phyloP scores from a whole-genome alignment of 108 stramenopile genomes.

The Pseudonitzschia multistriata region DNA sequence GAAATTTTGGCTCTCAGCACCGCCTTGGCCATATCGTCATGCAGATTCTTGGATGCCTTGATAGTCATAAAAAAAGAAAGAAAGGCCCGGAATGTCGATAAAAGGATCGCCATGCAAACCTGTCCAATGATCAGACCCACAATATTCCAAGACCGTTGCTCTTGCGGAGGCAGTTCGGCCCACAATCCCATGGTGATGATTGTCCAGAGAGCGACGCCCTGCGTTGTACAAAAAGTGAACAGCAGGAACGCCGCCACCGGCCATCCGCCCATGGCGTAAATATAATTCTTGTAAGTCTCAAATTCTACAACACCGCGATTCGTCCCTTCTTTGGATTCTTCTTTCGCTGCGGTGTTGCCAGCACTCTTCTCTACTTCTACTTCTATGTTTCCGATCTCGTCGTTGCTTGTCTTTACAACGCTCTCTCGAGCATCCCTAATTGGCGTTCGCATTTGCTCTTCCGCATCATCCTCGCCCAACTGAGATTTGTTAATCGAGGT shows the following conservation, averaged over 20 bases:
- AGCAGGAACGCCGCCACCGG: conserved; percentile 46
- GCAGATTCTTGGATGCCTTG: conserved; percentile 68
- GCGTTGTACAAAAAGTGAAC: conserved; percentile 58
- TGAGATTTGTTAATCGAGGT: background rate
- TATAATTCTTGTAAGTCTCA: conserved; percentile 73
- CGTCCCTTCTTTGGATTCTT: conserved; percentile 74
- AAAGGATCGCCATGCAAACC: conserved; percentile 39
- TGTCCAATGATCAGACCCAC: conserved; percentile 55
- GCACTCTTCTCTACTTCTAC: conserved; percentile 1
- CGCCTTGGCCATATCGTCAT: conserved; percentile 73
- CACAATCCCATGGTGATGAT: conserved; percentile 65
- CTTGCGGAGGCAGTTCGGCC: conserved; percentile 47
- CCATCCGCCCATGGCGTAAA: conserved; percentile 63
- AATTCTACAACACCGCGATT: conserved; percentile 63
- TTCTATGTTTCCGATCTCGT: background rate
- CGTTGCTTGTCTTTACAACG: background rate
- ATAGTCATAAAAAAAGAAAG: conserved; percentile 50
- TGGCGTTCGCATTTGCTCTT: background rate
- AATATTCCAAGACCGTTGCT: conserved; percentile 40
- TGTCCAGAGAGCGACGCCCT: conserved; percentile 52
- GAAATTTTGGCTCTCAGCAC: conserved; percentile 81
- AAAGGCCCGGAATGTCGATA: conserved; percentile 54
- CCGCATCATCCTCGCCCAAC: conserved; percentile 1
- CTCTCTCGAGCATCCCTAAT: background rate
- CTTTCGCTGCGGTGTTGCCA: background rate